phyloP scores from a whole-genome alignment of 805 yeast species.

The Ogataea pilisensis region DNA sequence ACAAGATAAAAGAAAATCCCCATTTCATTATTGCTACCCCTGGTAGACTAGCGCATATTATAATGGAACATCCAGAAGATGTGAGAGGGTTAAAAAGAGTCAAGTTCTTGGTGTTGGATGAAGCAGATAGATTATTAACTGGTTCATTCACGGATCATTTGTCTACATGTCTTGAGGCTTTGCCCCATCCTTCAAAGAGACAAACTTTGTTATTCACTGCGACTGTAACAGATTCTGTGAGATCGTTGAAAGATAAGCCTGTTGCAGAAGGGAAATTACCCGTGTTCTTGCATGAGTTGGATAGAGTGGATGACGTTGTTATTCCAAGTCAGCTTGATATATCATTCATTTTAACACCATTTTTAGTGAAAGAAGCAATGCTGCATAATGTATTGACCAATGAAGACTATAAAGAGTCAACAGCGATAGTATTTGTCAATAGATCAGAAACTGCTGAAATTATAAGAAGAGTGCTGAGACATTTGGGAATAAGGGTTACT shows the following conservation, averaged over 20 bases:
- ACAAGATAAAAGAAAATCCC: constrained; percentile 76
- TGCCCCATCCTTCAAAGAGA: constrained; percentile 69
- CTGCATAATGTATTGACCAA: constrained; percentile 62
- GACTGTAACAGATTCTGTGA: constrained; percentile 89
- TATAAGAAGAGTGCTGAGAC: constrained; percentile 68
- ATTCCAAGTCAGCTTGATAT: constrained; percentile 71
- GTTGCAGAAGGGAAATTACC: constrained; percentile 51
- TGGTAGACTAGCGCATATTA: constrained; percentile 88
- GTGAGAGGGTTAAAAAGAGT: constrained; percentile 72
- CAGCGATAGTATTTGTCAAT: constrained; percentile 87
- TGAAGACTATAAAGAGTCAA: constrained; percentile 57
- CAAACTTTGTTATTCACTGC: constrained; percentile 94
- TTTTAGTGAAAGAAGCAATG: constrained; percentile 87
- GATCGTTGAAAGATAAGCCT: constrained; percentile 67
- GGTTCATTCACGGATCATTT: constrained; percentile 80
- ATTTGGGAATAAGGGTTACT: constrained; percentile 75
- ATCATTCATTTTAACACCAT: constrained; percentile 73
- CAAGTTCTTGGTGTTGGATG: constrained; percentile 84
- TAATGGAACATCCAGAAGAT: constrained; percentile 86
- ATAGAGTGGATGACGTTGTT: constrained; percentile 67
- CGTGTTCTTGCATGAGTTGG: constrained; percentile 71
- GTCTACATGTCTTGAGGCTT: constrained; percentile 59
- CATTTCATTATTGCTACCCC: constrained; percentile 97
- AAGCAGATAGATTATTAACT: constrained; percentile 89
- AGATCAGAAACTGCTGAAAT: constrained; percentile 88